Conservation (phyloP, 768 basidiomycete species). For the Ephemerocybe angulata region DNA sequence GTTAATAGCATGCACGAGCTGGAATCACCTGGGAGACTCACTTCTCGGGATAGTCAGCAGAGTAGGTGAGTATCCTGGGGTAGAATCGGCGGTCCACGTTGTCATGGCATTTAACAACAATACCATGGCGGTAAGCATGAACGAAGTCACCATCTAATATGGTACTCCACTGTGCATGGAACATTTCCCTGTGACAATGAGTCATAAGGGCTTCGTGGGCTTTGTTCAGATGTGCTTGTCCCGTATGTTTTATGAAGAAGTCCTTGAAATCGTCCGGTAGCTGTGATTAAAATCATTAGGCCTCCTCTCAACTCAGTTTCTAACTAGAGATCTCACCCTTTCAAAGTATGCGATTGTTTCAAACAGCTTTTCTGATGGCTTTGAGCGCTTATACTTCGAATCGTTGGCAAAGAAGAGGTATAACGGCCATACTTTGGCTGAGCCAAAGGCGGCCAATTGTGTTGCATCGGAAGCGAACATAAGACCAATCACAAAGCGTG, state of each 20-base stretch:
- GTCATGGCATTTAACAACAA: conserved; percentile 6
- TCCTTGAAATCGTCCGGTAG: conserved; percentile 9
- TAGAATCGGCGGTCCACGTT: neutral
- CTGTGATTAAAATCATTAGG: neutral
- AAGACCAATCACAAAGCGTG: conserved; percentile 18
- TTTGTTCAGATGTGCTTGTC: neutral
- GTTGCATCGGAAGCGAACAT: conserved; percentile 34
- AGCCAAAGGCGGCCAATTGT: conserved; percentile 30
- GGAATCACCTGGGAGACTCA: neutral
- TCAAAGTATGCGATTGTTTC: conserved; percentile 41
- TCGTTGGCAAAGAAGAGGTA: conserved; percentile 32
- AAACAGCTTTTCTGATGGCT: conserved; percentile 23
- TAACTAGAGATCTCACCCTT: conserved; percentile 15
- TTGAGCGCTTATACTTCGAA: conserved; percentile 33
- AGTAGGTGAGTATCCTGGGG: conserved; percentile 12
- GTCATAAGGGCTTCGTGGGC: neutral
- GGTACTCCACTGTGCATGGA: conserved; percentile 5
- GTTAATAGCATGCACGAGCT: neutral
- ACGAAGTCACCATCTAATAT: conserved; percentile 7
- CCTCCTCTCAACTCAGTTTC: neutral
- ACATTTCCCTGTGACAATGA: conserved; percentile 5
- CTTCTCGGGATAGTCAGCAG: conserved; percentile 13
- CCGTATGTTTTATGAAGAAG: neutral
- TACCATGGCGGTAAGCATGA: conserved; percentile 6
- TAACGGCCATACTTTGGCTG: conserved; percentile 29